Base-by-base conservation (phyloP, 306 rosid genomes). In the Betula pendula region DNA sequence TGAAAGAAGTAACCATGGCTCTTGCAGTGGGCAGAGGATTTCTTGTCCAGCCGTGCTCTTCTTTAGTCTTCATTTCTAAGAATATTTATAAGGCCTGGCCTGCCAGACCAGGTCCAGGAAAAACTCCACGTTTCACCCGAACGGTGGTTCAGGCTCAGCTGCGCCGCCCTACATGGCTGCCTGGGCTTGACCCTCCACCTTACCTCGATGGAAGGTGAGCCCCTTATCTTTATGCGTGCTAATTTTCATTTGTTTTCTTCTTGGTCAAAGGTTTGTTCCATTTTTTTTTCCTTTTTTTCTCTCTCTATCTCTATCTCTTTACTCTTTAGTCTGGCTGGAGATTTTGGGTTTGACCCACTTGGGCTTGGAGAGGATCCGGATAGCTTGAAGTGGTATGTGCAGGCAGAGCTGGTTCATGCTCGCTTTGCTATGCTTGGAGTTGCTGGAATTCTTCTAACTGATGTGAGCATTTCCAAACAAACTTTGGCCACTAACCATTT, bases 381-480 rank as follows among this genome's bases (percentile, higher is more conserved):
- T 35, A 95, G 88, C 91, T 85, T 95, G 86, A 92, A 80, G 82
- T 95, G 97, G 99, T 95, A 84, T 76, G 99, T 95, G 76, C 99
- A 95, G 79, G 99, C 97, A 50, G 98, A 92, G 85, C 80, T 92
- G 48, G 89, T 90, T 80, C 99, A 95, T 81, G 71, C 86, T 73
- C 99, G 96, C 78, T 91, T 92, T 78, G 99, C 99, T 62, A 95
- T 92, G 96, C 89, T 91, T 76, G 99, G 97, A 52, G 87, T 90
- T 69, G 85, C 95, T 0, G 97, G 97, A 83, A 90, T 95, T 89
- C 94, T 95, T 44, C 81, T 89, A 2, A 90, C 97, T 50, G 97
- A 95, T 84, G 97, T 95, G 67, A 85, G 97, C 84, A 20, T 42
- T 31, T 24, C 74, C 22, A n/a, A n/a, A n/a, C n/a, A n/a, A n/a